Evolutionary conservation across 805 yeast species (phyloP).

Genomic region (Ogataea methylovora): DNA sequence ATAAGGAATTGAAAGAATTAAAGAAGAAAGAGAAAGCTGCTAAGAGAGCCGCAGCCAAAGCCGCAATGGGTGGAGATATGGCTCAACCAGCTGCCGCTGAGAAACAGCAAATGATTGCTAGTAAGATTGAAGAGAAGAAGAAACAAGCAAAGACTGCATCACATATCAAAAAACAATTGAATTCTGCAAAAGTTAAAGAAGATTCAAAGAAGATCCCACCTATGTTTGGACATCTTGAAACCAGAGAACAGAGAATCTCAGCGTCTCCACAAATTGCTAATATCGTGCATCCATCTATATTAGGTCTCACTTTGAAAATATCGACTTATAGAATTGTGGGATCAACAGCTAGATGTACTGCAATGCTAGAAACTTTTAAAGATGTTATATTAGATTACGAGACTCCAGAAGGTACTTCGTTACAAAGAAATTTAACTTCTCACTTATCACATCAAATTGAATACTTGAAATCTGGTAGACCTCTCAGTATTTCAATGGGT

Average conservation of each 20-base stretch:
- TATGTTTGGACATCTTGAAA: constrained; percentile 72
- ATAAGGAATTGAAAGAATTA: constrained; percentile 80
- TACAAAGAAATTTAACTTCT: constrained; percentile 81
- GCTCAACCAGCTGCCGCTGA: not conserved
- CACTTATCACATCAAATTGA: constrained; percentile 91
- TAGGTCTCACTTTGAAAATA: constrained; percentile 69
- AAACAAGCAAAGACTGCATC: constrained; percentile 38
- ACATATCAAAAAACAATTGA: constrained; percentile 46
- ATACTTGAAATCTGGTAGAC: constrained; percentile 82
- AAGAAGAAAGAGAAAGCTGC: constrained; percentile 90
- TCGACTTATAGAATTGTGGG: constrained; percentile 87
- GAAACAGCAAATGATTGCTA: too few species aligned
- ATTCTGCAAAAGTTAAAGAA: constrained; percentile 41
- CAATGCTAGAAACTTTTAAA: constrained; percentile 81
- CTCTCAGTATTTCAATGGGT: constrained; percentile 91
- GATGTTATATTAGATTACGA: constrained; percentile 69
- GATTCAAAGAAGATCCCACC: constrained; percentile 46
- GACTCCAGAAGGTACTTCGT: constrained; percentile 79
- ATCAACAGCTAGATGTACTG: constrained; percentile 74
- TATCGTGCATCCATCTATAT: constrained; percentile 80
- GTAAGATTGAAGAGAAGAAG: constrained; percentile 16
- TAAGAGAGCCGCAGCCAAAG: constrained; percentile 83
- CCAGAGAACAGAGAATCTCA: constrained; percentile 67
- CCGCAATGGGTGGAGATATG: constrained; percentile 29
- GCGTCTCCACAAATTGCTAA: constrained; percentile 50